Percentiles rank a stretch among this genome's conserved stretches.
Conservation (phyloP, 345 rosid species). For the Syzygium aromaticum region DNA sequence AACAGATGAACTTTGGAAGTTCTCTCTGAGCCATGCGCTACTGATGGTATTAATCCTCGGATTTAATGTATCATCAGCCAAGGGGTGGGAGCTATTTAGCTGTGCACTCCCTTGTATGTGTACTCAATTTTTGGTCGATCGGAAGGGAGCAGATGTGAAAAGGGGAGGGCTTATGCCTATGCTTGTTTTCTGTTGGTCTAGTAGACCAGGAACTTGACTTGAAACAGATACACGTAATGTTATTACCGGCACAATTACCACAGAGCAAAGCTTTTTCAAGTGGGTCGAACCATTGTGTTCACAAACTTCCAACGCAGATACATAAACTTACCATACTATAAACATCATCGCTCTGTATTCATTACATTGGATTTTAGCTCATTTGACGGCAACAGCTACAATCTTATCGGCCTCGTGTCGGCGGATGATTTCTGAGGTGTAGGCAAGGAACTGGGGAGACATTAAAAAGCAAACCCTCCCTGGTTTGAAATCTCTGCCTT, state of each 20-base stretch:
- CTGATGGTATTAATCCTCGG: background rate
- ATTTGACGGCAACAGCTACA: background rate
- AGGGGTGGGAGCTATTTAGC: background rate
- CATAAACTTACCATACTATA: background rate
- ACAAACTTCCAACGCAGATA: background rate
- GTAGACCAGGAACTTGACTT: background rate
- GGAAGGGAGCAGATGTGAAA: background rate
- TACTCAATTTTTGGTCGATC: background rate
- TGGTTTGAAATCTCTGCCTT: background rate
- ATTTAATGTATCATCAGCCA: background rate
- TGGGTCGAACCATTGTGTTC: background rate
- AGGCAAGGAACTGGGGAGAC: background rate
- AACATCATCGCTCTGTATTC: background rate
- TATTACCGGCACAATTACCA: background rate
- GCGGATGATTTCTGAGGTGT: background rate
- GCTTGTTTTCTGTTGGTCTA: background rate
- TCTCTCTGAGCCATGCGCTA: background rate
- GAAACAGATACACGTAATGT: background rate
- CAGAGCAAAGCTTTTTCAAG: background rate
- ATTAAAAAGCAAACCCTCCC: background rate
- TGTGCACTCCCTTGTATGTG: background rate
- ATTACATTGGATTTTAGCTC: background rate
- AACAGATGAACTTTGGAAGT: background rate
- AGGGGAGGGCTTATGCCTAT: background rate
- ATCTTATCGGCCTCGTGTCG: background rate